Percentiles rank a stretch among this genome's conserved stretches.
These are phyloP conservation scores for Opeltia flavorubescens DNA, from an alignment of 495 filamentous ascomycete genomes.

Conservation along the genomic window DNA sequence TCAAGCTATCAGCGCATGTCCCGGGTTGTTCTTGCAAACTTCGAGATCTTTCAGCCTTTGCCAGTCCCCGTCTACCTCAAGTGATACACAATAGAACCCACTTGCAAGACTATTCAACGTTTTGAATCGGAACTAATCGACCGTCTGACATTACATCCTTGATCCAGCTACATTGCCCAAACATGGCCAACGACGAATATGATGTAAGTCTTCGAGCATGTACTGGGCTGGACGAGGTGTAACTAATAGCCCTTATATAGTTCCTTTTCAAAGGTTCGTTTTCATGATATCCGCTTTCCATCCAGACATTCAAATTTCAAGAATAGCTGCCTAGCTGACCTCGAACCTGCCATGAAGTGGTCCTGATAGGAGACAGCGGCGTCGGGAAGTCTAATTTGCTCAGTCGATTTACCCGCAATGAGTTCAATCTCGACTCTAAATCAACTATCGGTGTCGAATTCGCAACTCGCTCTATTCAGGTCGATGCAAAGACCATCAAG, in stretches of 20 bases:
- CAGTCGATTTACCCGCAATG: constrained; percentile 98
- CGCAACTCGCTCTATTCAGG: constrained; percentile 95
- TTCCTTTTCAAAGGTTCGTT: constrained; percentile 95
- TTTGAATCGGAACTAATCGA: too few relatives aligned
- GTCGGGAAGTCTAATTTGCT: constrained; percentile 99
- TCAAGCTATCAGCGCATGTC: too few relatives aligned
- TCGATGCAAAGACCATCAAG: constrained; percentile 99
- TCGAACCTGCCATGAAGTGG: constrained; percentile 45
- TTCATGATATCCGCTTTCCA: too few relatives aligned
- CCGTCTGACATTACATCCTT: too few relatives aligned
- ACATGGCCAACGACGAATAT: constrained; percentile 99
- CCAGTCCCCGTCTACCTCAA: too few relatives aligned
- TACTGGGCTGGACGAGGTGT: constrained; percentile 3
- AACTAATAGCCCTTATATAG: constrained; percentile 32
- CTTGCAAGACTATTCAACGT: too few relatives aligned
- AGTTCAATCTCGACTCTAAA: constrained; percentile 99
- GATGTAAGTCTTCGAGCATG: constrained; percentile 57
- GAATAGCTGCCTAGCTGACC: constrained; percentile 9
- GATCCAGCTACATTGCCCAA: too few relatives aligned
- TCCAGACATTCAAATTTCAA: background rate
- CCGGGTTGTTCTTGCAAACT: too few relatives aligned
- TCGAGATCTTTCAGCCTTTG: background rate
- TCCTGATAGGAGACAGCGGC: constrained; percentile 95
- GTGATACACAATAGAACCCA: background rate
- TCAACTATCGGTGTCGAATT: constrained; percentile 99